Evolutionary conservation across 257 asterid species (phyloP).

Genomic region (Gentiana straminea): DNA sequence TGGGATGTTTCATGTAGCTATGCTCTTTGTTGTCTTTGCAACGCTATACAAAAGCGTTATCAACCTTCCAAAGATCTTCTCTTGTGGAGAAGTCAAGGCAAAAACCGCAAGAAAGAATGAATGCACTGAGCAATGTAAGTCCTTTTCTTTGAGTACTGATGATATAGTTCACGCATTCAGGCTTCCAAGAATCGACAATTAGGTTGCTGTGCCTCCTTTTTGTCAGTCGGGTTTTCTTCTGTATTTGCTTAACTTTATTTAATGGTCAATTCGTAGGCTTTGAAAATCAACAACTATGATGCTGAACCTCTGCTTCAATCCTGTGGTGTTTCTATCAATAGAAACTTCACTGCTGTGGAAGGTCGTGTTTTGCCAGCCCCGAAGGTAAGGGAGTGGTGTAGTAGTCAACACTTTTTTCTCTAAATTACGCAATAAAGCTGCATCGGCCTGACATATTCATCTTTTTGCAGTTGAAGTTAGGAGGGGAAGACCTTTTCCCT

Average conservation of each 20-base stretch:
- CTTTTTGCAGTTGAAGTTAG: constrained; percentile 61
- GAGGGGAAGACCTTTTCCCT: constrained; percentile 66
- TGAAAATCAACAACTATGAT: constrained; percentile 66
- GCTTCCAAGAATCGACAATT: constrained; percentile 65
- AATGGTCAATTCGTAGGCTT: constrained; percentile 25
- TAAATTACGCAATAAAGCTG: not conserved
- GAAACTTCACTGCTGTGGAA: constrained; percentile 63
- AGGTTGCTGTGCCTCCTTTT: constrained; percentile 51
- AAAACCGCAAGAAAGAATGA: constrained; percentile 83
- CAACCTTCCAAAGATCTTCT: constrained; percentile 68
- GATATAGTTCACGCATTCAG: constrained; percentile 22
- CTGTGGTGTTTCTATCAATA: constrained; percentile 59
- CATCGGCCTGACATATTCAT: constrained; percentile 1
- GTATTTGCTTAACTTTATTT: no score
- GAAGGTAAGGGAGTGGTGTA: constrained; percentile 27
- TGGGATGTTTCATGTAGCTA: constrained; percentile 28
- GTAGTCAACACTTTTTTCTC: not conserved
- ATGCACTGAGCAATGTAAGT: constrained; percentile 50
- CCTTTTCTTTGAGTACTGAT: constrained; percentile 3
- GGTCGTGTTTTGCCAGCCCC: constrained; percentile 86
- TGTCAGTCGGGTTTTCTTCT: no score
- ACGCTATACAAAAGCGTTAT: constrained; percentile 73
- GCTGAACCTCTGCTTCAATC: constrained; percentile 73
- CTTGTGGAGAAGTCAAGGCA: constrained; percentile 86
- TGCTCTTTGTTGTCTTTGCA: constrained; percentile 72